phyloP scores from a whole-genome alignment of 2,329 filamentous ascomycete genomes.

The Stachybotrys chlorohalonatus region DNA sequence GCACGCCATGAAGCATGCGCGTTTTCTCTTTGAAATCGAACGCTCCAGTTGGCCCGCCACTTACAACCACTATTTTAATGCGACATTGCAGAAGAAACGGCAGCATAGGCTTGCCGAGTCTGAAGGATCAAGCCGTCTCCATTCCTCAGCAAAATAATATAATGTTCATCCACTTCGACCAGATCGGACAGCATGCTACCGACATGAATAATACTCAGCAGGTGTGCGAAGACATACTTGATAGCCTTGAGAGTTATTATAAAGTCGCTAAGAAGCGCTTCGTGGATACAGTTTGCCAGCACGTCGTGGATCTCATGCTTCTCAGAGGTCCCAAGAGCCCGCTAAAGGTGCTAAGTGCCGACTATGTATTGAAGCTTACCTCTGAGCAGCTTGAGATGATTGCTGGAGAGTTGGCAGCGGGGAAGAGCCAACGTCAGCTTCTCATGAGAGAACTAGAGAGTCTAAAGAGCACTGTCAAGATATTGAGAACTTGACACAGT shows the following conservation, averaged over 20 bases:
- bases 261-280: conserved; percentile 51
- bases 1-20: conserved; percentile 35
- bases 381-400: conserved; percentile 42
- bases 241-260: conserved; percentile 54
- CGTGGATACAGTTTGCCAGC: conserved; percentile 52
- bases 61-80: conserved; percentile 42
- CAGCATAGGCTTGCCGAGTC: conserved; percentile 1
- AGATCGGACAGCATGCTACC: background rate
- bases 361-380: conserved; percentile 38
- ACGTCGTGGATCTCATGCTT: conserved; percentile 46
- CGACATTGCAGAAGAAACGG: conserved; percentile 19
- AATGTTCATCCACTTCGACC: background rate
- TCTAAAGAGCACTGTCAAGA: conserved; percentile 25
- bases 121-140: background rate
- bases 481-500: conserved; percentile 6
- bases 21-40: conserved; percentile 45
- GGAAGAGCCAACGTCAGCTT: conserved; percentile 29
- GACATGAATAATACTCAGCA: background rate
- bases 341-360: conserved; percentile 40
- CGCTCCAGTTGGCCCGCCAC: conserved; percentile 35
- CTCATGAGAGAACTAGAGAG: conserved; percentile 36
- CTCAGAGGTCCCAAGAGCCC: conserved; percentile 40
- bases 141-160: background rate
- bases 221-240: conserved; percentile 38
- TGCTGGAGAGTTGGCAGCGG: conserved; percentile 44